Evolutionary conservation across 1,139 yeast species (phyloP).

Genomic region (Nakaseomyces kungkrabaensis): DNA sequence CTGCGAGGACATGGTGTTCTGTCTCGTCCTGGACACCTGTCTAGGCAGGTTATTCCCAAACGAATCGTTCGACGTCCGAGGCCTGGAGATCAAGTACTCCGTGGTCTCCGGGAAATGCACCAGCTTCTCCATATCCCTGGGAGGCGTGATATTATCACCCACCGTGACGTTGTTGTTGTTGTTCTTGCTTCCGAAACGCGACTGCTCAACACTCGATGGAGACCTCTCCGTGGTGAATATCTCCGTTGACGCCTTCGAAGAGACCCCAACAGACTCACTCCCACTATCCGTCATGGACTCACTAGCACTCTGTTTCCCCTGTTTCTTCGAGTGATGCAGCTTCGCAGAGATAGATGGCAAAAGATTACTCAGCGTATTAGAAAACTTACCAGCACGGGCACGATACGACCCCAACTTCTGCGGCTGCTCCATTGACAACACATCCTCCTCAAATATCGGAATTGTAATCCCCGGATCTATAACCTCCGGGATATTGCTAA

Average conservation of each 20-base stretch:
- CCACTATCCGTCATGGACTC: conserved; percentile 4
- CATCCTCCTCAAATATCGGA: conserved; percentile 26
- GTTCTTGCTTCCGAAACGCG: background rate
- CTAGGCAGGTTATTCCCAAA: conserved; percentile 13
- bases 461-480: conserved; percentile 30
- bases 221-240: background rate
- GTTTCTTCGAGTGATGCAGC: conserved; percentile 26
- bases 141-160: conserved; percentile 17
- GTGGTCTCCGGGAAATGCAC: conserved; percentile 23
- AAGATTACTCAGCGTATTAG: conserved; percentile 27
- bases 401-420: conserved; percentile 26
- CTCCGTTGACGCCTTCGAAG: conserved; percentile 4
- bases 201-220: background rate
- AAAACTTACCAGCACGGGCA: conserved; percentile 26
- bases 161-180: background rate
- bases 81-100: conserved; percentile 13
- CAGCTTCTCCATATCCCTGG: conserved; percentile 19
- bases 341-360: conserved; percentile 29
- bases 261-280: conserved; percentile 2
- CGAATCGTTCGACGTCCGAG: conserved; percentile 26
- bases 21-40: conserved; percentile 26
- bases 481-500: conserved; percentile 24
- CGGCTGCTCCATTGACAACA: conserved; percentile 12
- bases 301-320: conserved; percentile 6
- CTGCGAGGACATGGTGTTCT: conserved; percentile 28